Percentiles rank a stretch among this genome's conserved stretches.
Evolutionary conservation across 805 yeast species (phyloP).

Genomic region (Candida khao-thaluensis): DNA sequence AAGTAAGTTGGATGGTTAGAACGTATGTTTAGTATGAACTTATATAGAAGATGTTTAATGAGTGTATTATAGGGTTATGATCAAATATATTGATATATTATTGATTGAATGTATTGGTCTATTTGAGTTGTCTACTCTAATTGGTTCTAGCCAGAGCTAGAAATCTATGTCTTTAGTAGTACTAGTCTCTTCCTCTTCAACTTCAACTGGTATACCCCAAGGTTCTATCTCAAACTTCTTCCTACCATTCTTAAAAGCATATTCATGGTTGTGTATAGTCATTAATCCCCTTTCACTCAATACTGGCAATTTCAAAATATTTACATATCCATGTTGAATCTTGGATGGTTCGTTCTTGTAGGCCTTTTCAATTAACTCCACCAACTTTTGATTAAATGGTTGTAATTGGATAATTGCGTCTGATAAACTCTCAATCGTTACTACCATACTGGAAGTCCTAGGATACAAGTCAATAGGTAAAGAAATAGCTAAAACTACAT

Average conservation of each 20-base stretch:
- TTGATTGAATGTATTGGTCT: neutral
- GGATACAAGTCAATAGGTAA: conserved; percentile 67
- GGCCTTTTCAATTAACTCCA: conserved; percentile 62
- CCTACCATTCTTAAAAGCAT: conserved; percentile 82
- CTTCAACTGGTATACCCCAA: conserved; percentile 98
- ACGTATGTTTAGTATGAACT: too few relatives aligned
- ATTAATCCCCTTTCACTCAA: conserved; percentile 76
- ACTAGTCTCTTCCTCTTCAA: conserved; percentile 47
- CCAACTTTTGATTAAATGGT: conserved; percentile 77
- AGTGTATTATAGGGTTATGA: too few relatives aligned
- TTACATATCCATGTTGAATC: conserved; percentile 82
- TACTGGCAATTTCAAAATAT: conserved; percentile 69
- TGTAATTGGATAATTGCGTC: conserved; percentile 74
- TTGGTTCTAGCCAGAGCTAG: neutral
- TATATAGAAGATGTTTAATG: neutral
- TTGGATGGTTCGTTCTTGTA: conserved; percentile 71
- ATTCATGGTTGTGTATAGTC: conserved; percentile 72
- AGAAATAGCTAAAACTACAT: conserved; percentile 53
- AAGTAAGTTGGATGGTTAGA: conserved; percentile 1
- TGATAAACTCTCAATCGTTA: conserved; percentile 52
- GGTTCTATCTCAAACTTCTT: conserved; percentile 82
- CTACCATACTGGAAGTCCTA: conserved; percentile 46
- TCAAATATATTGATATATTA: too few relatives aligned
- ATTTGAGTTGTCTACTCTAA: too few relatives aligned
- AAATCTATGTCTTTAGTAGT: conserved; percentile 27